Evolutionary conservation across 345 rosid genomes (phyloP), one percentile per base, ranked within the genome.

Genomic region (Lepidium africanum): DNA sequence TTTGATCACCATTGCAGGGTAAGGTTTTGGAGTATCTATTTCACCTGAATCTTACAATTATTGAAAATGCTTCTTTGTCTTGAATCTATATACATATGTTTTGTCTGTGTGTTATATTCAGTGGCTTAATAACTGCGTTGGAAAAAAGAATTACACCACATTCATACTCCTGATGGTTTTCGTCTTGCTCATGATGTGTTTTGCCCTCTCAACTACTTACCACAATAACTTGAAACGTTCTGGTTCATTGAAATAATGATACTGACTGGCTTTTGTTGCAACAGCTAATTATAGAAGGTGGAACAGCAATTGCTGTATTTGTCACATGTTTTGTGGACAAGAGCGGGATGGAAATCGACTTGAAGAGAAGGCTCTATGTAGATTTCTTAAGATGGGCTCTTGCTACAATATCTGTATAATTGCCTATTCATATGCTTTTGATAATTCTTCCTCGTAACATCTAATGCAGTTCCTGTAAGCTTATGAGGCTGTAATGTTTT

Each of bases 1-100:
- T 94, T 94, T 77, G 99, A 94, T 77, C 99, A 94, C 73, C 99
- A 94, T 76, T 94, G 98, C 85, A 82, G 97, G 81, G 98, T 90
- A 82, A 69, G 76, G 4, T 3, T 51, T 37, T 52, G 13, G 10
- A 14, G 10, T 25, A 35, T n/a, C 46, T 21, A 36, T 39, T 8
- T 40, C n/a, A 11, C 11, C 16, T 58, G 12, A 32, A 21, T 56
- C 57, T 45, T 45, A 12, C 16, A 25, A 16, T 17, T 43, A n/a
- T 7, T 63, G 15, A 46, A 38, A 8, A 51, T 65, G 9, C 23
- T 21, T 21, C 23, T 2, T 21, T 21, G 21, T n/a, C 9, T 41
- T 52, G 62, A 7, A 51, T 35, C 25, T 14, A 14, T 7, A 10
- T 49, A 2, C 12, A 10, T 39, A 52, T 33, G 36, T 3, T 48